Base-by-base conservation (phyloP, 139 green algal species). In the Haematococcus sp. region DNA sequence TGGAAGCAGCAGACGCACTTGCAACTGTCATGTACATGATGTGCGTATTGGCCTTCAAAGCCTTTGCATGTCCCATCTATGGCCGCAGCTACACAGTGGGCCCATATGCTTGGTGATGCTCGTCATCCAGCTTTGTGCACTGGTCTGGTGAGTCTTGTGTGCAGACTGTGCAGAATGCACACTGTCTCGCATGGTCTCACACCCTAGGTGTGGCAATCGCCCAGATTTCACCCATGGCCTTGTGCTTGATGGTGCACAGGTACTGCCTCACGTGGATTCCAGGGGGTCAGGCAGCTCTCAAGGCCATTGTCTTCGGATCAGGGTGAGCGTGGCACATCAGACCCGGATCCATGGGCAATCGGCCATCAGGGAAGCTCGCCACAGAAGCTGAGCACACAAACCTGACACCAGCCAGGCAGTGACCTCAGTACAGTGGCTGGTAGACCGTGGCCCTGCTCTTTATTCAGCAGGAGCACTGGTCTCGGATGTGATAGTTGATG, bases 241-340 rank as follows among this genome's bases (percentile, higher is more conserved):
- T n/a, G n/a, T n/a, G n/a, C n/a, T n/a, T n/a, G n/a, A n/a, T n/a
- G n/a, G n/a, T n/a, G n/a, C 11, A 19, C 60, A 81, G 76, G 76
- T 81, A 82, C 44, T 78, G 70, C 46, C 1, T 77, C 30, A 82
- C 76, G 0, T 82, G 70, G 70, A 71, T 82, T 1, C 76, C 76
- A 34, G 76, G 76, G 0, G 76, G 70, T 5, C 76, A 82, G 31
- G 64, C 71, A 19, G 71, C 65, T 1, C 30, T 82, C 25, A 82
- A 82, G 35, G 30, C 19, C 34, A 40, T 82, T 1, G 65, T 82
- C 27, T 81, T 76, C 33, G 22, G 75, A 17, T 25, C 40, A 44
- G 40, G 52, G 40, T 65, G 65, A 59, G 33, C 23, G 7, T 32
- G 54, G 54, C 40, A 7, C 7, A 49, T 7, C 40, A 49, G 40